phyloP scores from a whole-genome alignment of 1,139 yeast species.

The Tardiomyces blankii region DNA sequence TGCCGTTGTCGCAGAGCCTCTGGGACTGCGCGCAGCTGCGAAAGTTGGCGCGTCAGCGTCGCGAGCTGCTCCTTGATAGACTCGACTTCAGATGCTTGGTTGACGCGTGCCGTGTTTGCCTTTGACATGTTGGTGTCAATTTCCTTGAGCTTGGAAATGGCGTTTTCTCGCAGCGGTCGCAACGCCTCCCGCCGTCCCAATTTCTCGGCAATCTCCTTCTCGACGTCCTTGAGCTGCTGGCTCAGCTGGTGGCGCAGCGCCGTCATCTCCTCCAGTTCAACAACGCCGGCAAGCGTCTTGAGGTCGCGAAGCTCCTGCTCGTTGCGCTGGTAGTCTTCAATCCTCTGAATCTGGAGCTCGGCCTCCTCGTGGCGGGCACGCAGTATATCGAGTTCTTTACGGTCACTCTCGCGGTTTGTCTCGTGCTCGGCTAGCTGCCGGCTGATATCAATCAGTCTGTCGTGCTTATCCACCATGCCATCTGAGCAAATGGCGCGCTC shows the following conservation, averaged over 20 bases:
- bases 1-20: conserved; percentile 1
- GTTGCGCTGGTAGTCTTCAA: not conserved
- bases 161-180: not conserved
- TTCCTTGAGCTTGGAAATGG: not conserved
- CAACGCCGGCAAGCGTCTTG: conserved; percentile 4
- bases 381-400: conserved; percentile 18
- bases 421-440: conserved; percentile 12
- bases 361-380: conserved; percentile 13
- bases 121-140: not conserved
- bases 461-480: conserved; percentile 46
- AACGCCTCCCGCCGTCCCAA: not conserved
- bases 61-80: not conserved
- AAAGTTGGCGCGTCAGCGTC: conserved; percentile 4
- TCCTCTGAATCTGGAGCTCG: not conserved
- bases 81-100: conserved; percentile 1
- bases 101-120: not conserved
- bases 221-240: conserved; percentile 27
- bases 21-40: not conserved
- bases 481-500: conserved; percentile 71
- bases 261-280: conserved; percentile 20
- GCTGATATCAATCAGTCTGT: conserved; percentile 44
- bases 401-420: conserved; percentile 26
- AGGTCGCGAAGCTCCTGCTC: conserved; percentile 4
- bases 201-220: conserved; percentile 12
- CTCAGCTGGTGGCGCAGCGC: conserved; percentile 27